A percentile compares a stretch with the other conserved stretches of the same genome.
phyloP scores from a whole-genome alignment of 495 filamentous ascomycete genomes.

The Penicillium daleae region DNA sequence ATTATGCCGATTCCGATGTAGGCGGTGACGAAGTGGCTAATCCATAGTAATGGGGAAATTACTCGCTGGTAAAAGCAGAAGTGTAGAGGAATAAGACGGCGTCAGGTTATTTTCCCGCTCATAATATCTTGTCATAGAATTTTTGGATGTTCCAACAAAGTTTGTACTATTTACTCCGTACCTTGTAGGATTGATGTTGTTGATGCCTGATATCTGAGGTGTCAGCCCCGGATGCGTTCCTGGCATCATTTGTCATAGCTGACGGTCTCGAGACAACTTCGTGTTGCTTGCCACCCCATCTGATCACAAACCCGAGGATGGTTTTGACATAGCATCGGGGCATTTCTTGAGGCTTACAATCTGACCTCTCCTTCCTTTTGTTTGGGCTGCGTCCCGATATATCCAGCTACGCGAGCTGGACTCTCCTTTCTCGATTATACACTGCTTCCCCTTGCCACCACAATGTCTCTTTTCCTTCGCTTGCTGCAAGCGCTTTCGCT shows the following conservation, averaged over 20 bases:
- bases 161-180: not conserved
- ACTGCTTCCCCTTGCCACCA: slow-evolving; percentile 1
- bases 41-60: slow-evolving; percentile 4
- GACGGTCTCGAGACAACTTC: not conserved
- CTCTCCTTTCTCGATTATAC: not conserved
- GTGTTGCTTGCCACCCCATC: not conserved
- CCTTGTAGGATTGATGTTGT: not conserved
- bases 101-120: not conserved
- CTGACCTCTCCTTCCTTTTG: not conserved
- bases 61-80: not conserved
- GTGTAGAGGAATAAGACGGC: not conserved
- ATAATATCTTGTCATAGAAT: not conserved
- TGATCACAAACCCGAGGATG: slow-evolving; percentile 12
- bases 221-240: slow-evolving; percentile 11
- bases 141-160: not conserved
- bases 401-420: slow-evolving; percentile 4
- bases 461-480: slow-evolving; percentile 35
- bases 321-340: slow-evolving; percentile 10
- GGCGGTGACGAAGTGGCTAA: slow-evolving; percentile 30
- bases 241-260: slow-evolving; percentile 19
- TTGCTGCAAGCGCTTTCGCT: slow-evolving; percentile 44
- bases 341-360: not conserved
- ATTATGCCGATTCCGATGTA: slow-evolving; percentile 35
- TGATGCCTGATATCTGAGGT: slow-evolving; percentile 14
- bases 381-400: not conserved